Evolutionary conservation across 2,329 filamentous ascomycete species (phyloP).

Genomic region (Elsinoe arachidis): DNA sequence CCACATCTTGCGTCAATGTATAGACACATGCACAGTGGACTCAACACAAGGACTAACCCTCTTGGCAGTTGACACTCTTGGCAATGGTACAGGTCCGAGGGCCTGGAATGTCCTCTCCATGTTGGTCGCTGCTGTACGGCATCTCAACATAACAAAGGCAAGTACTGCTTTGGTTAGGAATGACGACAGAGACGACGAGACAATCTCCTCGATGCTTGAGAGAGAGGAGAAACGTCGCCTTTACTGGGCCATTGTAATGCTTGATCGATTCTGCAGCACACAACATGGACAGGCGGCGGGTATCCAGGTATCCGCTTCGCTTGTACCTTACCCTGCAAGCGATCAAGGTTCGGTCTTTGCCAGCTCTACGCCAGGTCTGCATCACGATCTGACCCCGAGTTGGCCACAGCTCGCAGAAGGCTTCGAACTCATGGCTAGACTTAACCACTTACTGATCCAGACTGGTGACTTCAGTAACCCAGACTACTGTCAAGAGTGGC

Average conservation of each 20-base stretch:
- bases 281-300: neutral
- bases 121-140: neutral
- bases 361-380: too few species aligned
- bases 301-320: neutral
- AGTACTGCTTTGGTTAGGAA: neutral
- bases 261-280: neutral
- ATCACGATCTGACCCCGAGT: too few species aligned
- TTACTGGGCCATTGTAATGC: neutral
- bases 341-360: too few species aligned
- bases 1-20: too few species aligned
- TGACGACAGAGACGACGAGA: neutral
- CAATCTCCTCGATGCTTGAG: neutral
- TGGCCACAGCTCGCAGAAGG: too few species aligned
- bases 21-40: neutral
- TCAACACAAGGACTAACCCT: neutral
- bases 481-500: neutral
- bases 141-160: neutral
- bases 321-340: too few species aligned
- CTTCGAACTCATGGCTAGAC: neutral
- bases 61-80: neutral
- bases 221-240: neutral
- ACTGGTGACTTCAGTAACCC: neutral
- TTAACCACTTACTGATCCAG: neutral
- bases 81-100: neutral
- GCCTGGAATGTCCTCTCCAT: neutral